Evolutionary conservation across 768 basidiomycete genomes (phyloP).

Genomic region (Trametes coccinea): DNA sequence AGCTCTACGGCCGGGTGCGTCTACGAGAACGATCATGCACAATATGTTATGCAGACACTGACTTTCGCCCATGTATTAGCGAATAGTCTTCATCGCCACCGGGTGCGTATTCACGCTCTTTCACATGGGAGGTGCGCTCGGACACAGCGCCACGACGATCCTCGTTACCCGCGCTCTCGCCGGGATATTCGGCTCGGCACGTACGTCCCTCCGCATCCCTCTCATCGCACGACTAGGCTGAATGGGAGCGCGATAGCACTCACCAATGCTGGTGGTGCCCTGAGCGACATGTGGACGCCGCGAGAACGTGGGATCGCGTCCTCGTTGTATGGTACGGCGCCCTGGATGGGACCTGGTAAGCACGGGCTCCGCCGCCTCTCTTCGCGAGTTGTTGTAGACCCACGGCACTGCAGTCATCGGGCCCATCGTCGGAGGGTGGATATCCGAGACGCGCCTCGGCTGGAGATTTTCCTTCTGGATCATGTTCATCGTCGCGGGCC

Average conservation of each 20-base stretch:
- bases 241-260: conserved; percentile 40
- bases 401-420: conserved; percentile 47
- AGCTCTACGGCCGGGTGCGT: conserved; percentile 52
- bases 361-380: neutral
- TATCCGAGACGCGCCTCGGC: conserved; percentile 47
- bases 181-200: conserved; percentile 59
- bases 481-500: conserved; percentile 52
- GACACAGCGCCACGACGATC: conserved; percentile 48
- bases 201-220: conserved; percentile 33
- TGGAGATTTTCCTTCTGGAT: conserved; percentile 72
- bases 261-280: conserved; percentile 58
- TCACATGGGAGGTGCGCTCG: conserved; percentile 55
- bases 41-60: neutral
- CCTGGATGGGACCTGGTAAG: conserved; percentile 57
- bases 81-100: conserved; percentile 55
- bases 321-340: conserved; percentile 57
- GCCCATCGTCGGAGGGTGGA: conserved; percentile 68
- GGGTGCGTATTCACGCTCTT: conserved; percentile 51
- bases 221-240: neutral
- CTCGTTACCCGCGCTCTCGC: conserved; percentile 55
- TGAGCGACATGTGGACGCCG: conserved; percentile 59
- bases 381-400: no score
- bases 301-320: conserved; percentile 62
- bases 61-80: conserved; percentile 33
- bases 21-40: neutral